These are phyloP conservation scores for Thermochaetoides dissita DNA, from an alignment of 2,329 filamentous ascomycete genomes.

Conservation along the genomic window DNA sequence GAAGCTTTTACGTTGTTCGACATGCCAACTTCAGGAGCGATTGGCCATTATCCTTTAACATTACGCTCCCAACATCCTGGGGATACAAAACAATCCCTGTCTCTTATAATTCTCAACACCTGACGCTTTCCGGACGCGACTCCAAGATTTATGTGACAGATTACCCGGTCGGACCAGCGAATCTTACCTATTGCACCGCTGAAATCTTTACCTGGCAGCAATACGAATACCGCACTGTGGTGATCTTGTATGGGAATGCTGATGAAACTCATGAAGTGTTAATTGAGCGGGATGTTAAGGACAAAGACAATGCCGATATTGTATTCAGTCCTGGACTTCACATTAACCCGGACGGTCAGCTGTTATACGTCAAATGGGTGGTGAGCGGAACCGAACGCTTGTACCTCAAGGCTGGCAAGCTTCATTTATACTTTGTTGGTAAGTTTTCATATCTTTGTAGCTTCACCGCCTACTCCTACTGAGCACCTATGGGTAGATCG, in stretches of 20 bases:
- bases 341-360: slow-evolving; percentile 10
- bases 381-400: slow-evolving; percentile 16
- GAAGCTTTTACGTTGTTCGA: slow-evolving; percentile 51
- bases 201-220: slow-evolving; percentile 59
- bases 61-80: slow-evolving; percentile 37
- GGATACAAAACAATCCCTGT: slow-evolving; percentile 37
- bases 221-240: slow-evolving; percentile 41
- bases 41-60: slow-evolving; percentile 43
- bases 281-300: slow-evolving; percentile 17
- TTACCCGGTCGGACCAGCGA: slow-evolving; percentile 46
- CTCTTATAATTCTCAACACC: slow-evolving; percentile 4
- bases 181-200: slow-evolving; percentile 52
- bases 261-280: slow-evolving; percentile 48
- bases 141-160: slow-evolving; percentile 56
- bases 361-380: slow-evolving; percentile 21
- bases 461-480: slow-evolving; percentile 6
- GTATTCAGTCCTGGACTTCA: slow-evolving; percentile 13
- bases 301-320: neutral
- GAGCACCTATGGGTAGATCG: slow-evolving; percentile 30
- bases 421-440: slow-evolving; percentile 35
- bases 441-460: slow-evolving; percentile 12
- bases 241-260: slow-evolving; percentile 50
- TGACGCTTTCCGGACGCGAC: slow-evolving; percentile 49
- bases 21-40: slow-evolving; percentile 52
- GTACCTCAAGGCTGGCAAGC: slow-evolving; percentile 21